Evolutionary conservation across 352 stramenopile species (phyloP).

Genomic region (Albugo laibachii): DNA sequence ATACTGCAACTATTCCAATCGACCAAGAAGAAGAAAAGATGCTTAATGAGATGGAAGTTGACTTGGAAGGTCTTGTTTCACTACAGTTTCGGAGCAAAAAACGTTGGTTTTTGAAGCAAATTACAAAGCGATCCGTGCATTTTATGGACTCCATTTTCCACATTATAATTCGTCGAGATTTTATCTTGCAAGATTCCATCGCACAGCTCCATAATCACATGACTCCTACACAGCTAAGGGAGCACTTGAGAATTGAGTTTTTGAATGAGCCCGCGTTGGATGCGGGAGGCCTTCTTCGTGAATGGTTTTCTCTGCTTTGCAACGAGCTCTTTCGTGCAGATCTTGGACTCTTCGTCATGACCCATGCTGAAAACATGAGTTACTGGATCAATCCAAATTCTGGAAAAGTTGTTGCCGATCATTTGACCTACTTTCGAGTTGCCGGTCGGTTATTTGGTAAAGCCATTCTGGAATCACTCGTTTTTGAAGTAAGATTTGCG

Average conservation of each 20-base stretch:
- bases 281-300: conserved; percentile 52
- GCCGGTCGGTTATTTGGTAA: conserved; percentile 92
- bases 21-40: conserved; percentile 14
- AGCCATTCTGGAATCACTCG: conserved; percentile 90
- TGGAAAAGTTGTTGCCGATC: conserved; percentile 20
- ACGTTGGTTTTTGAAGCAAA: conserved; percentile 54
- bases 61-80: conserved; percentile 47
- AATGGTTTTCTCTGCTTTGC: conserved; percentile 61
- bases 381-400: conserved; percentile 70
- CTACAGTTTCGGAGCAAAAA: conserved; percentile 56
- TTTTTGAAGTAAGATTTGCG: conserved; percentile 95
- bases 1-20: conserved; percentile 22
- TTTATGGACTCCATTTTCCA: conserved; percentile 17
- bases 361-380: conserved; percentile 50
- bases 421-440: conserved; percentile 91
- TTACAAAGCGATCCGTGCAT: conserved; percentile 22
- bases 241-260: conserved; percentile 64
- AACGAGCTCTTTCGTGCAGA: conserved; percentile 58
- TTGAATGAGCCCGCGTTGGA: conserved; percentile 48
- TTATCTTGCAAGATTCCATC: conserved; percentile 52
- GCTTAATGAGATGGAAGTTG: conserved; percentile 12
- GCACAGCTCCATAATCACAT: conserved; percentile 18
- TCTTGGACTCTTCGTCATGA: conserved; percentile 42
- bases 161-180: conserved; percentile 25
- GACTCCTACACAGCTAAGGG: conserved; percentile 13